Evolutionary conservation across 306 rosid genomes (phyloP).

Genomic region (Cucurbita ficifolia): DNA sequence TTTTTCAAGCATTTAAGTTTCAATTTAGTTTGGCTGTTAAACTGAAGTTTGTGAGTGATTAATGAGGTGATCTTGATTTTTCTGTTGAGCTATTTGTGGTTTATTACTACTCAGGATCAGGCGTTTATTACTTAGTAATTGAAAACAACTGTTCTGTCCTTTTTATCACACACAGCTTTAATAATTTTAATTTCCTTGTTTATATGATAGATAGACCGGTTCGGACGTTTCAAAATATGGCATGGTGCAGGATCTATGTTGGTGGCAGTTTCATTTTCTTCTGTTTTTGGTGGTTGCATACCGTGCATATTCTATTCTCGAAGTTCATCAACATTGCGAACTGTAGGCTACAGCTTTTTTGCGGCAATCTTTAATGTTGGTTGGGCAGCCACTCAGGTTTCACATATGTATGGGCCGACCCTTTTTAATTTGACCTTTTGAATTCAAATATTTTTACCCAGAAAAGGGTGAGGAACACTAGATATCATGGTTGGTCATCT

Average conservation of each 20-base stretch:
- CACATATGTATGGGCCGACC: conserved; percentile 63
- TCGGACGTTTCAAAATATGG: conserved; percentile 94
- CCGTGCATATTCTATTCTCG: conserved; percentile 52
- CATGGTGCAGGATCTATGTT: conserved; percentile 89
- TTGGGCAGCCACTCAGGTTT: conserved; percentile 97
- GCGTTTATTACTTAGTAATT: neutral
- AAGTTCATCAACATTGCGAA: conserved; percentile 38
- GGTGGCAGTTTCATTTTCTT: conserved; percentile 96
- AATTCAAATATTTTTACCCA: neutral
- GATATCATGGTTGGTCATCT: neutral
- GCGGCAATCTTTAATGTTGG: conserved; percentile 91
- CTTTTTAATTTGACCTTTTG: neutral
- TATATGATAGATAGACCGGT: conserved; percentile 73
- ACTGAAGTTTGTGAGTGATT: neutral
- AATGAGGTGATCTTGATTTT: neutral
- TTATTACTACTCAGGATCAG: neutral
- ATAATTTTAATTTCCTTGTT: conserved; percentile 9
- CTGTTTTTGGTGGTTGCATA: conserved; percentile 83
- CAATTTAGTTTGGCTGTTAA: neutral
- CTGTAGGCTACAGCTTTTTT: conserved; percentile 71
- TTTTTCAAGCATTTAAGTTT: neutral
- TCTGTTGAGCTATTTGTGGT: neutral
- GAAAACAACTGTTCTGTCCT: neutral
- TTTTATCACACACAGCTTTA: neutral
- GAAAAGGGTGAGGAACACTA: neutral